Evolutionary conservation across 768 basidiomycete genomes (phyloP), one percentile per base, ranked within the genome.

Genomic region (Trametes cingulata): DNA sequence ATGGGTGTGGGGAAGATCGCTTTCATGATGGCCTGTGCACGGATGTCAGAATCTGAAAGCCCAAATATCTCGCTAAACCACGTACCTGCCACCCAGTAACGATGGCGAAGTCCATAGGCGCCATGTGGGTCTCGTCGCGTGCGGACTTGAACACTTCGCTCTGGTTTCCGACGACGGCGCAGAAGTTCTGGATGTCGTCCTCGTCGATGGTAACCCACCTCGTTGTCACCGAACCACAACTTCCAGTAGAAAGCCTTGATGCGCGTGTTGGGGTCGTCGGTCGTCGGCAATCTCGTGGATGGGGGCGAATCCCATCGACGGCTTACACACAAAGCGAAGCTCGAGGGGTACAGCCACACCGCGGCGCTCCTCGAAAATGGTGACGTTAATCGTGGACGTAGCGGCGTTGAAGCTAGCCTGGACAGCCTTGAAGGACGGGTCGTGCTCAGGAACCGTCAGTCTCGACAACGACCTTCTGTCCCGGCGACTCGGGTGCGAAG

Each of bases 211-310:
- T 84, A 57, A 95, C 90, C 73, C 1, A 72, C 73, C 66, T 89
- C 83, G 61, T 91, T 79, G 69, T 94, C 93, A 37, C 97, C 95
- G 72, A 94, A 96, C 97, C 97, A 98, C 35, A 98, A 76, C 72
- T 88, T 88, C 97, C 97, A 99, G 79, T 99, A 99, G 72, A 98
- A 98, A 67, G 90, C 85, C 77, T 97, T 98, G 78, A 98, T 95
- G 62, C 91, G 85, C 55, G 79, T 80, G 77, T 96, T 98, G 66
- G n/a, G n/a, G n/a, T n/a, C n/a, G n/a, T n/a, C 95, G 87, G 61
- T 83, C 91, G 9, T 82, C 80, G 5, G 86, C 83, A 58, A 96
- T 76, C 72, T 98, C 97, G 69, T 96, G 95, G 65, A 99, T 94
- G 22, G 97, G 95, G 2, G 91, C 89, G 62, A 82, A 97, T 41